phyloP scores from a whole-genome alignment of 257 asterid genomes.

The Capsicum pubescens region DNA sequence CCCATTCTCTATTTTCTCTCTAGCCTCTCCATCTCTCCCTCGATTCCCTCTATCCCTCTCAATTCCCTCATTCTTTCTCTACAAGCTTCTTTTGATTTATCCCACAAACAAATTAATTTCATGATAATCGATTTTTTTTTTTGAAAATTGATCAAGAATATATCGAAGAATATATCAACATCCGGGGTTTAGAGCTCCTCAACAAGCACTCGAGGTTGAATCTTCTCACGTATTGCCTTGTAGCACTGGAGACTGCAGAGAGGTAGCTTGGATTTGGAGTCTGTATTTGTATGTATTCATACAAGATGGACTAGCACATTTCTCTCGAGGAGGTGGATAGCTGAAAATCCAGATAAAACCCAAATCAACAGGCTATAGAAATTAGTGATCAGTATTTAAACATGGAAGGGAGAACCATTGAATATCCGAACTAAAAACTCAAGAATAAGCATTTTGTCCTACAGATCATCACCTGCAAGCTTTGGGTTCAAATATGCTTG shows the following conservation, averaged over 20 bases:
- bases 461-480: slow-evolving; percentile 54
- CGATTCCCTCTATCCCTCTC: too few relatives aligned
- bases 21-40: too few relatives aligned
- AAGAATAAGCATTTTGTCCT: background rate
- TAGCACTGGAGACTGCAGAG: slow-evolving; percentile 85
- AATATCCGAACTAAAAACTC: background rate
- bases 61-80: too few relatives aligned
- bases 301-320: slow-evolving; percentile 80
- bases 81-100: too few relatives aligned
- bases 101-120: too few relatives aligned
- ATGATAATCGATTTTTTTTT: too few relatives aligned
- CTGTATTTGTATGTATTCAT: slow-evolving; percentile 74
- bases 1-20: too few relatives aligned
- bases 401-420: background rate
- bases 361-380: background rate
- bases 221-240: slow-evolving; percentile 60
- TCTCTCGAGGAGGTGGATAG: slow-evolving; percentile 82
- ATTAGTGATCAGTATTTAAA: background rate
- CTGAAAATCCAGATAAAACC: slow-evolving; percentile 39
- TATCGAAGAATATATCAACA: too few relatives aligned
- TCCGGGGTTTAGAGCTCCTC: background rate
- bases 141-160: too few relatives aligned
- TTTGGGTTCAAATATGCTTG: slow-evolving; percentile 72
- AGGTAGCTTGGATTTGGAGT: slow-evolving; percentile 75
- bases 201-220: slow-evolving; percentile 51